Conservation (phyloP, 2,329 filamentous ascomycete species). For the Paracoccidioides brasiliensis region DNA sequence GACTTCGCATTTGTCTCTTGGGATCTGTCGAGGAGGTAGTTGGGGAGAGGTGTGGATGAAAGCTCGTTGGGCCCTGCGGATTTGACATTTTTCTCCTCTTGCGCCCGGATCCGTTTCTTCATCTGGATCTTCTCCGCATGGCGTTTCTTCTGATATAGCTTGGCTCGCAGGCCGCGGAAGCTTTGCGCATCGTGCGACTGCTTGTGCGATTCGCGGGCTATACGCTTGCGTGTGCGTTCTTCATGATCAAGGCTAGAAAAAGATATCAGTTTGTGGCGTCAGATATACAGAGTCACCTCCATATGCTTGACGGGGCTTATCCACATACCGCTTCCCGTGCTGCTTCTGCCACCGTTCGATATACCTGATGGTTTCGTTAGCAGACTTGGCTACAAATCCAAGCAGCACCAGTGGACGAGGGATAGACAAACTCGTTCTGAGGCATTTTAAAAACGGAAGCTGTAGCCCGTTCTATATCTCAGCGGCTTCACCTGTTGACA, state of each 20-base stretch:
- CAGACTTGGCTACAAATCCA: conserved; percentile 3
- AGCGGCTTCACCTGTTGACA: neutral
- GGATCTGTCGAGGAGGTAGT: conserved; percentile 83
- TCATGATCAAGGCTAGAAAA: conserved; percentile 59
- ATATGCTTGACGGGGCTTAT: neutral
- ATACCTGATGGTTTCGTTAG: conserved; percentile 30
- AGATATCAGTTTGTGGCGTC: conserved; percentile 8
- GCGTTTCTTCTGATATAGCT: conserved; percentile 84
- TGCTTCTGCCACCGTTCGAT: conserved; percentile 67
- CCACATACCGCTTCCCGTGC: conserved; percentile 37
- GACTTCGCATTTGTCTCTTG: conserved; percentile 58
- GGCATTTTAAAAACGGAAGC: conserved; percentile 15
- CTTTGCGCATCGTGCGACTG: conserved; percentile 84
- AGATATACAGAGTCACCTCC: neutral
- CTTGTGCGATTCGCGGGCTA: conserved; percentile 80
- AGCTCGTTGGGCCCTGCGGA: conserved; percentile 65
- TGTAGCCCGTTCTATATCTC: neutral
- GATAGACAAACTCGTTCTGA: conserved; percentile 32
- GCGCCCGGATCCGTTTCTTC: conserved; percentile 84
- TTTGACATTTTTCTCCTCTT: conserved; percentile 95
- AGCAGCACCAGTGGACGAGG: conserved; percentile 9
- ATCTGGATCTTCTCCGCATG: conserved; percentile 98
- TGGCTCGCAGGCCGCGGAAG: conserved; percentile 78
- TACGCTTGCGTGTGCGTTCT: conserved; percentile 74
- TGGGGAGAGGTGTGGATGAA: conserved; percentile 67